Evolutionary conservation across 495 filamentous ascomycete genomes (phyloP).

Genomic region (Annulohypoxylon nitens): DNA sequence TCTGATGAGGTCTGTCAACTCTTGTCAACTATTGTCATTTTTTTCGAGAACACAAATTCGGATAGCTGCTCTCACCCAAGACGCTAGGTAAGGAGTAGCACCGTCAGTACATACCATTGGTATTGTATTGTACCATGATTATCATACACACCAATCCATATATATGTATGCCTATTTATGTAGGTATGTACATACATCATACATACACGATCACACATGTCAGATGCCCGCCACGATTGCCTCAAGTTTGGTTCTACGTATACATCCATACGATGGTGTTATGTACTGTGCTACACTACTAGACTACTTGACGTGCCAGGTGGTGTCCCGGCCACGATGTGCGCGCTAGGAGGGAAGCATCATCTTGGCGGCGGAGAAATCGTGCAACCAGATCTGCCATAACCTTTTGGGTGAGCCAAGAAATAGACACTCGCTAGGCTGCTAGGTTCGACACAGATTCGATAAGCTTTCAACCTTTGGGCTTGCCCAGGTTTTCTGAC

Average conservation of each 20-base stretch:
- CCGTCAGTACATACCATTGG: too few relatives aligned
- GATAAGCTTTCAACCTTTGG: conserved; percentile 15
- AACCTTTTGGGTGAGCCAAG: conserved; percentile 16
- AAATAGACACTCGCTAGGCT: background rate
- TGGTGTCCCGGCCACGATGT: conserved; percentile 9
- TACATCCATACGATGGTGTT: conserved; percentile 11
- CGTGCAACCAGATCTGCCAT: conserved; percentile 36
- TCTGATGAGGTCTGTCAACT: conserved; percentile 34
- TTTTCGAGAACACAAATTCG: conserved; percentile 14
- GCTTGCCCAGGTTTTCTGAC: conserved; percentile 13
- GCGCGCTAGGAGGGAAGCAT: conserved; percentile 30
- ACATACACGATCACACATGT: conserved; percentile 13
- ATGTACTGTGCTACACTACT: conserved; percentile 28
- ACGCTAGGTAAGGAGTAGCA: conserved; percentile 7
- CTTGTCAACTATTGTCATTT: conserved; percentile 9
- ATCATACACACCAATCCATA: conserved; percentile 3
- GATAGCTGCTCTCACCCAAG: conserved; percentile 21
- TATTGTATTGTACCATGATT: background rate
- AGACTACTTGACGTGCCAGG: conserved; percentile 19
- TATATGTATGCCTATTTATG: conserved; percentile 17
- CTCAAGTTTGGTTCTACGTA: conserved; percentile 35
- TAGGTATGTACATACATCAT: conserved; percentile 19
- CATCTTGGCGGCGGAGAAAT: conserved; percentile 44
- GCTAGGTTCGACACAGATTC: background rate
- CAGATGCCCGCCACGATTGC: conserved; percentile 43